Conservation (phyloP, 495 filamentous ascomycete species). For the Aspergillus avenaceus region DNA sequence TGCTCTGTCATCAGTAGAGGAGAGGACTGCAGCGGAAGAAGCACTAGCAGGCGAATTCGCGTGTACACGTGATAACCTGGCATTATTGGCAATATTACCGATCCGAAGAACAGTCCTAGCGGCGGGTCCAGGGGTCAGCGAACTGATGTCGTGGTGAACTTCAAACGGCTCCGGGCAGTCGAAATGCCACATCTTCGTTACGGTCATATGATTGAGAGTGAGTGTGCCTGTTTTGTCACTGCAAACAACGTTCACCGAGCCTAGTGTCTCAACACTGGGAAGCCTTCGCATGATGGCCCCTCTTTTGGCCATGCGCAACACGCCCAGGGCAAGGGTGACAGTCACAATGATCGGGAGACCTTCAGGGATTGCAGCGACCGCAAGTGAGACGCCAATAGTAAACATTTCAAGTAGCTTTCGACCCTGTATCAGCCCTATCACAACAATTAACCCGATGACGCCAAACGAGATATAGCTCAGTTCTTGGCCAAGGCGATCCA, state of each 20-base stretch:
- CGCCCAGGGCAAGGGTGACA: constrained; percentile 89
- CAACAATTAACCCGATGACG: constrained; percentile 86
- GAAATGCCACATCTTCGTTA: constrained; percentile 94
- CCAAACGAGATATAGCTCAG: constrained; percentile 93
- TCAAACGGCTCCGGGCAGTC: constrained; percentile 67
- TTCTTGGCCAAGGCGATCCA: constrained; percentile 93
- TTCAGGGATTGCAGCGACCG: constrained; percentile 95
- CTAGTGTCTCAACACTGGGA: constrained; percentile 95
- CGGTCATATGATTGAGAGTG: constrained; percentile 97
- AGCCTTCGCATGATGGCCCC: constrained; percentile 93
- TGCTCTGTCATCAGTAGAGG: constrained; percentile 65
- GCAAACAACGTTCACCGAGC: constrained; percentile 96
- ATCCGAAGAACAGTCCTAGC: constrained; percentile 77
- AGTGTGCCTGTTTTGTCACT: constrained; percentile 97
- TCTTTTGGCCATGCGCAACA: constrained; percentile 89
- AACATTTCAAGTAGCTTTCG: constrained; percentile 92
- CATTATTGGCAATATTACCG: constrained; percentile 96
- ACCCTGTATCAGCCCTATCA: constrained; percentile 84
- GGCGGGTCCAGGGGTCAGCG: constrained; percentile 62
- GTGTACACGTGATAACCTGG: constrained; percentile 62
- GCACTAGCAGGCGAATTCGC: constrained; percentile 59
- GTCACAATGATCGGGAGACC: constrained; percentile 97
- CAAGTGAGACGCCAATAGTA: constrained; percentile 93
- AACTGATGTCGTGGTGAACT: constrained; percentile 65
- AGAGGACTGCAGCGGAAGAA: constrained; percentile 70